Base-by-base conservation (phyloP, 2,329 filamentous ascomycete species). In the Didymella pinodella region DNA sequence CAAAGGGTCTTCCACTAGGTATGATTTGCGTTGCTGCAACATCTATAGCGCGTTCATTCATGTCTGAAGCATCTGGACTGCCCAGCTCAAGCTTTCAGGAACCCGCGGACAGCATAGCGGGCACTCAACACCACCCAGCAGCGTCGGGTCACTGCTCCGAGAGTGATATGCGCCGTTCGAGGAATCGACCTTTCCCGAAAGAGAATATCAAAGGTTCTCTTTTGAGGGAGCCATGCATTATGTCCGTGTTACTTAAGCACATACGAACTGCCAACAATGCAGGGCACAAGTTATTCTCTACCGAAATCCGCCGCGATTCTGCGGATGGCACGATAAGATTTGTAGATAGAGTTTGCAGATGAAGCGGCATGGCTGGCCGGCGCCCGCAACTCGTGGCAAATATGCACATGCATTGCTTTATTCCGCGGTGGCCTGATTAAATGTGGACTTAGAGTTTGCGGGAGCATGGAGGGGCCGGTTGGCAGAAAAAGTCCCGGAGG, bases 371-470 rank as follows among this genome's bases (percentile, higher is more conserved):
- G 46, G 50, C 56, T 54, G 45, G 40, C 50, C 32, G 45, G 31
- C 43, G 38, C 46, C 40, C 49, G 50, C 41, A 54, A 47, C 56
- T 54, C 56, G 56, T 59, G 50, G 50, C 46, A 14, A 34, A 41
- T 41, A 28, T 36, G 34, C 56, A 36, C 28, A 48, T 50, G 50
- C 46, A 28, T 41, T 54, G 38, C 32, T 52, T 52, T 29, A 4
- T 48, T 29, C 31, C 40, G 38, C 29, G 34, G 34, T 51, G 28
- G 50, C 29, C 46, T 54, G 46, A 51, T 40, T n/a, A 34, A 41
- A 29, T 38, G 40, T 41, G 34, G 41, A 22, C 6, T 47, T 46
- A 28, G 45, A 43, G 18, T 47, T 51, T 50, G 28, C 28, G 34
- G 32, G 20, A 28, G 34, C 56, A 50, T 46, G 50, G 50, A 51